Percentiles rank a stretch among this genome's conserved stretches.
Conservation (phyloP, 2,329 filamentous ascomycete genomes). For the Beauveria australis region DNA sequence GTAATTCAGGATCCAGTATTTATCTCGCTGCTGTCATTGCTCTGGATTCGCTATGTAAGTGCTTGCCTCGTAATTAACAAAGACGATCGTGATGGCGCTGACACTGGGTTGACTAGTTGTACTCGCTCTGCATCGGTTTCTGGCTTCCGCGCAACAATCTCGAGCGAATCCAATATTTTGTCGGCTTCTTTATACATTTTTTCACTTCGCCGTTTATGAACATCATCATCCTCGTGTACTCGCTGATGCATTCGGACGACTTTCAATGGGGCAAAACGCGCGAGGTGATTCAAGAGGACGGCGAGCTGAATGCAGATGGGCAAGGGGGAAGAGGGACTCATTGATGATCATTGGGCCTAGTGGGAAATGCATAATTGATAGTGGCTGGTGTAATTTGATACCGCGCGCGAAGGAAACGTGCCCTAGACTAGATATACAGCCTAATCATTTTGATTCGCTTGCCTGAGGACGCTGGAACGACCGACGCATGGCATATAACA, state of each 20-base stretch:
- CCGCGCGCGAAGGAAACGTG: no score
- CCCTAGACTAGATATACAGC: no score
- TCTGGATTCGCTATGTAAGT: slow-evolving; percentile 33
- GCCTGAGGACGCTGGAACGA: no score
- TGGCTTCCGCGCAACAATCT: slow-evolving; percentile 32
- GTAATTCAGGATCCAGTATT: slow-evolving; percentile 29
- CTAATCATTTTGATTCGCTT: no score
- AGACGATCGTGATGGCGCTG: not conserved
- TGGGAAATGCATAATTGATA: no score
- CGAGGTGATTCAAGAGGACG: slow-evolving; percentile 25
- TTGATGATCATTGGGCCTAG: not conserved
- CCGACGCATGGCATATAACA: not conserved
- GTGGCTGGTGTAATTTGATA: no score
- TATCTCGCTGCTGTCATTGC: slow-evolving; percentile 27
- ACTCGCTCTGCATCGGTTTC: slow-evolving; percentile 34
- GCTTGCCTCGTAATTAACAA: no score
- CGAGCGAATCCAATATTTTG: slow-evolving; percentile 30
- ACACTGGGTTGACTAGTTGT: slow-evolving; percentile 20
- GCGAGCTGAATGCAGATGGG: slow-evolving; percentile 14
- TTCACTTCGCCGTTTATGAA: slow-evolving; percentile 34
- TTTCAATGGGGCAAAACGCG: slow-evolving; percentile 40
- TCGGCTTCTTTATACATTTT: slow-evolving; percentile 30
- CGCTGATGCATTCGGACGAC: slow-evolving; percentile 33
- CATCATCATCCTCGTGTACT: slow-evolving; percentile 33
- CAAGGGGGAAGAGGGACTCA: slow-evolving; percentile 16